Evolutionary conservation across 1,284 basidiomycete species (phyloP), one percentile per base, ranked within the genome.

Genomic region (Ceratobasidium sp.): DNA sequence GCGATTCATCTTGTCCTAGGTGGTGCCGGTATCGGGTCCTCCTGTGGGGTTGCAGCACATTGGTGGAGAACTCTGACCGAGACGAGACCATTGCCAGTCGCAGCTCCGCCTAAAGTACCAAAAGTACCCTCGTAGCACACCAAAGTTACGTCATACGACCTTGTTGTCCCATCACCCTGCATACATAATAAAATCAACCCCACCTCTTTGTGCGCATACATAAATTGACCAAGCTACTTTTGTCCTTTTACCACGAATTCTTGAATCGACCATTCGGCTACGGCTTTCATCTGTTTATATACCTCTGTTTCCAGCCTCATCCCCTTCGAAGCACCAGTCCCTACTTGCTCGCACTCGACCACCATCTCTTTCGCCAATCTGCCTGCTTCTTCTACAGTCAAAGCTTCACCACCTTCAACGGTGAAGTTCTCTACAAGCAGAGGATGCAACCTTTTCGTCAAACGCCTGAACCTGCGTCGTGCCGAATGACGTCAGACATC

Each of bases 1-100:
- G 80, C 84, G 7, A 81, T 88, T 19, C 87, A 92, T 78, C 78
- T 76, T 0, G 54, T 79, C 29, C 74, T 78, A 11, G 78, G 78
- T 56, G 78, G 78, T 11, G 77, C 77, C 7, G 65, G 71, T 1
- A 27, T 78, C n/a, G 78, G 78, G 19, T 69, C 67, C 22, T 71
- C 67, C 15, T 54, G 60, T 45, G 77, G 67, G 4, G 71, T 59
- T 17, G 73, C 72, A 14, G 64, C 50, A 17, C 67, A 71, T 51
- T 71, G 54, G 53, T 71, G 67, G 67, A 33, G 56, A 15, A 48
- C 56, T 9, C 3, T 71, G 1, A 71, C 67, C 44, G 67, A 71
- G n/a, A 24, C 67, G 22, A 29, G 56, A 17, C 57, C 29, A n/a
- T 8, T 47, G 5, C 67, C 67, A 17, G 54, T 60, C 6, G 29